These are phyloP conservation scores for Chrysoporthe puriensis DNA, from an alignment of 2,329 filamentous ascomycete genomes.

Conservation along the genomic window DNA sequence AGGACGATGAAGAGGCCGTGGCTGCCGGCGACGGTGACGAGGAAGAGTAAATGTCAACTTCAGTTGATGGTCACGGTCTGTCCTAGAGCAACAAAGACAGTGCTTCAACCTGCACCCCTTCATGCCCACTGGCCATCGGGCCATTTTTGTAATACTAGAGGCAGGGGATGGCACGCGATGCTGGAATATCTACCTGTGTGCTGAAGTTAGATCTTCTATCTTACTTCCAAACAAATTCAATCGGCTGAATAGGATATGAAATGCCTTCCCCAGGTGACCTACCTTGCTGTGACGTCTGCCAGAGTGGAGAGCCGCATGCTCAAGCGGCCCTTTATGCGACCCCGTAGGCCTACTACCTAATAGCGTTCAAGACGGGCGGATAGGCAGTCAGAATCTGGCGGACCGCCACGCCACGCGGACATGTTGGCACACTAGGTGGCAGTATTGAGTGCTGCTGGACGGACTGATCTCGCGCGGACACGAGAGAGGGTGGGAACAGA, in stretches of 20 bases:
- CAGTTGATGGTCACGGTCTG: neutral
- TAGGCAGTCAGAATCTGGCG: neutral
- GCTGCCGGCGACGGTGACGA: constrained; percentile 39
- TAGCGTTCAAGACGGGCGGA: neutral
- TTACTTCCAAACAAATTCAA: neutral
- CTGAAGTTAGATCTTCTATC: neutral
- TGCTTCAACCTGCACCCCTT: constrained; percentile 1
- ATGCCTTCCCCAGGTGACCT: neutral
- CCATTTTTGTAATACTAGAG: constrained; percentile 7
- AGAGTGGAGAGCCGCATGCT: neutral
- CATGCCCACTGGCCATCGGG: neutral
- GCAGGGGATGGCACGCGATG: neutral
- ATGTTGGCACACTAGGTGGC: neutral
- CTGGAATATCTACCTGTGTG: constrained; percentile 1
- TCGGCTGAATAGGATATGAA: neutral
- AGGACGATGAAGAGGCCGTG: constrained; percentile 39
- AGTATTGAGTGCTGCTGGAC: neutral
- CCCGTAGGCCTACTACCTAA: neutral
- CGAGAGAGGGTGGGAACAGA: neutral
- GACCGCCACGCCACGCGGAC: neutral
- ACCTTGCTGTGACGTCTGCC: neutral
- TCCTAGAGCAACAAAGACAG: neutral
- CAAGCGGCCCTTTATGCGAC: neutral
- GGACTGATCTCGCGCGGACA: neutral
- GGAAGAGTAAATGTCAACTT: constrained; percentile 31